Conservation (phyloP, 2,329 filamentous ascomycete genomes). For the Cladosporium sp. region DNA sequence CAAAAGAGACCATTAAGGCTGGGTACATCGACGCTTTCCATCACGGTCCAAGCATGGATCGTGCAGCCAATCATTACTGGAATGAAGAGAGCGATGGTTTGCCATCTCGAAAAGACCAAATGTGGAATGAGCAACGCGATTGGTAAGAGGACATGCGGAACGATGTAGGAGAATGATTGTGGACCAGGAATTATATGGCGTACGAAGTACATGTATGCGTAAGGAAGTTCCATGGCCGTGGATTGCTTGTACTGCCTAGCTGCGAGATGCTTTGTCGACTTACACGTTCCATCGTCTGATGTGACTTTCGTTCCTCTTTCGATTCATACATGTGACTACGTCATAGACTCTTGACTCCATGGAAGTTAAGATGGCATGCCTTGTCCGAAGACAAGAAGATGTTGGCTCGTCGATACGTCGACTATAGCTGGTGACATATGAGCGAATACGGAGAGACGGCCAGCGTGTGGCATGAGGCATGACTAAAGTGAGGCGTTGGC, state of each 20-base stretch:
- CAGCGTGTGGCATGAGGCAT: neutral
- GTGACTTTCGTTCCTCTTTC: neutral
- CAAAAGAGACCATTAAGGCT: constrained; percentile 26
- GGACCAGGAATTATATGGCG: constrained; percentile 28
- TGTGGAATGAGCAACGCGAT: constrained; percentile 24
- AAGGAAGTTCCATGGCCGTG: neutral
- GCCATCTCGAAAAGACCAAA: constrained; percentile 21
- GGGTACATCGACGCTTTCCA: constrained; percentile 29
- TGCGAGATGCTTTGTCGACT: no score
- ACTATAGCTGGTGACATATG: no score
- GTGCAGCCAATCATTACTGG: constrained; percentile 22
- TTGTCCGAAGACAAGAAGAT: no score
- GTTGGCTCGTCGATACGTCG: no score
- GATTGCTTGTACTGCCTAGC: neutral
- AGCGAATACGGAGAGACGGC: neutral
- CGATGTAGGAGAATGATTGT: constrained; percentile 25
- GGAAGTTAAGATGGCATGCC: neutral
- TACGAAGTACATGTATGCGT: constrained; percentile 20
- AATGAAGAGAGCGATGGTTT: constrained; percentile 20
- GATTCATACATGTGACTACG: neutral
- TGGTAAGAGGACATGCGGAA: constrained; percentile 23
- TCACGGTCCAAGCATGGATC: constrained; percentile 25
- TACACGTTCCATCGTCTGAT: no score
- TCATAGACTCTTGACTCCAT: neutral
- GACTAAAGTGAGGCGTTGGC: neutral